These are phyloP conservation scores for Diversispora epigaea DNA, from an alignment of 192 early-diverging fungal genomes.

Conservation along the genomic window DNA sequence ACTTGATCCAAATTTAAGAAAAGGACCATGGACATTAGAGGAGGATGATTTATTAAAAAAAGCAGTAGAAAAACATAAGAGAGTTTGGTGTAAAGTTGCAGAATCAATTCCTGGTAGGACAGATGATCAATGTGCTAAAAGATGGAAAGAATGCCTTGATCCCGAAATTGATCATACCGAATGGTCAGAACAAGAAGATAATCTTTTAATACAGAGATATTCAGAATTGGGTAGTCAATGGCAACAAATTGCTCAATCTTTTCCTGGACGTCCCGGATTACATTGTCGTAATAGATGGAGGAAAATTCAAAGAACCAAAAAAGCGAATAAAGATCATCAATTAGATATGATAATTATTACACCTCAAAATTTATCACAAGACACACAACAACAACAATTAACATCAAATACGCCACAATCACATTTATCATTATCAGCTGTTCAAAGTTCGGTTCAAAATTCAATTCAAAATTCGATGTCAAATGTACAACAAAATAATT, in stretches of 20 bases:
- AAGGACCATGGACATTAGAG: conserved; percentile 78
- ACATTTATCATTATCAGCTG: neutral
- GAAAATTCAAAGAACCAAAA: conserved; percentile 21
- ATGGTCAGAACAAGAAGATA: conserved; percentile 19
- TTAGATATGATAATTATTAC: neutral
- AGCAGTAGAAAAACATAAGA: conserved; percentile 67
- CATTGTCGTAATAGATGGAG: conserved; percentile 79
- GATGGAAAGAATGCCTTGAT: conserved; percentile 73
- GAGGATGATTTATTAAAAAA: conserved; percentile 73
- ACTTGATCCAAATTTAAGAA: conserved; percentile 69
- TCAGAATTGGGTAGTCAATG: conserved; percentile 70
- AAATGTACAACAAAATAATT: neutral
- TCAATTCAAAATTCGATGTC: neutral
- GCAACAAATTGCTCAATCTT: conserved; percentile 74
- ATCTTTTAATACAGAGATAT: conserved; percentile 14
- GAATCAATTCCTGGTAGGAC: conserved; percentile 75
- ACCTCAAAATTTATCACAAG: neutral
- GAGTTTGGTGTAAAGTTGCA: conserved; percentile 83
- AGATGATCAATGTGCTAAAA: conserved; percentile 87
- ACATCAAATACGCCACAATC: neutral
- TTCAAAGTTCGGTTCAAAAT: neutral
- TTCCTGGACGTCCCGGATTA: conserved; percentile 71
- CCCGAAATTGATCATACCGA: conserved; percentile 32
- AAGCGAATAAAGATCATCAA: conserved; percentile 17
- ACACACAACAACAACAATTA: neutral